Evolutionary conservation across 225 moss, liverwort and hornwort species (phyloP), one percentile per base, ranked within the genome.

Genomic region (Asterella californica): DNA sequence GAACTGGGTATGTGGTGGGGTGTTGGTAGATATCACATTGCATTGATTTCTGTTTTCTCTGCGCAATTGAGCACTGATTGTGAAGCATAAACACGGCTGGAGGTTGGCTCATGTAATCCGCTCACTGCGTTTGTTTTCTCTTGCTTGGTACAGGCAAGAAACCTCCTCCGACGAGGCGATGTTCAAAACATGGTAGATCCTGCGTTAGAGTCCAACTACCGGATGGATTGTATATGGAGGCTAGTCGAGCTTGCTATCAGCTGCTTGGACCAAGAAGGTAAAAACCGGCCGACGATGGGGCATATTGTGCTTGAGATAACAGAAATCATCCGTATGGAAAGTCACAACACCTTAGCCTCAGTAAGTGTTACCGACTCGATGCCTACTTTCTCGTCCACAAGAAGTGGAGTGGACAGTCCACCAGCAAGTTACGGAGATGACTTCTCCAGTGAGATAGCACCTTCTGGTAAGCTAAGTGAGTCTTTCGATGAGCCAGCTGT

Each of bases 141-240:
- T 36, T 79, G 71, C 17, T 2, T 61, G 24, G n/a, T 66, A 46
- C 78, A 93, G 93, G 90, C 88, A 61, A 85, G 85, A 2, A 72
- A 24, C 1, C 64, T 74, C 19, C 36, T 94, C 54, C 79, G 77
- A 29, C 15, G 24, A 8, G 86, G 86, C 2, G 79, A 90, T 78
- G 73, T 94, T 14, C 83, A 91, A 33, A 46, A 83, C 46, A 84
- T 92, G 55, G 71, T 90, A 32, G 94, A 92, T 83, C 87, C 90
- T 25, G 48, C 48, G 21, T 48, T 94, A 60, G 76, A 75, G 36
- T 80, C 33, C 27, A 76, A 72, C 15, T 87, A 36, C 74, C 76
- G 34, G 34, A 75, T 33, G 8, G 87, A 86, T 6, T 65, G 83
- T 12, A 11, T 92, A 27, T 88, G 89, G 90, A 78, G 72, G 50